Percentiles rank a stretch among this genome's conserved stretches.
These are phyloP conservation scores for Anethum foeniculum DNA, from an alignment of 140 eudicot genomes.

Conservation along the genomic window DNA sequence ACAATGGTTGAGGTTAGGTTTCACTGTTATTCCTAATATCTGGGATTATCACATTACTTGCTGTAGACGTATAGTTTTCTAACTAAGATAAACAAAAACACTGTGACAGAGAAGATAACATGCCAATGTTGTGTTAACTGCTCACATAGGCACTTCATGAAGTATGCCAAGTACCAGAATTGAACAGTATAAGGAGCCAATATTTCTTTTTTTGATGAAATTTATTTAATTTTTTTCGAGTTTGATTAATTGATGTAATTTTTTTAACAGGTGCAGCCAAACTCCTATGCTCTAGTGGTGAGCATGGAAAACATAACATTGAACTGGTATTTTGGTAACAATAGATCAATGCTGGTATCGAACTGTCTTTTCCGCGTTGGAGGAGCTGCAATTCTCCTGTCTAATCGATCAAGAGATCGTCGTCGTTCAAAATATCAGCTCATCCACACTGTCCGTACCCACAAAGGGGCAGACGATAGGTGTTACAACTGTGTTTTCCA, in stretches of 20 bases:
- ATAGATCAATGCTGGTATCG: slow-evolving; percentile 73
- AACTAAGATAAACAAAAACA: neutral
- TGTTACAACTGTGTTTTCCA: slow-evolving; percentile 65
- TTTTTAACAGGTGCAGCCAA: slow-evolving; percentile 51
- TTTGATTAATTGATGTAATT: neutral
- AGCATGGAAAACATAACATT: slow-evolving; percentile 75
- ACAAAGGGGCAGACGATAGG: slow-evolving; percentile 68
- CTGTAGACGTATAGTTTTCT: neutral
- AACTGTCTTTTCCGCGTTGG: slow-evolving; percentile 82
- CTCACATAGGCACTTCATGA: neutral
- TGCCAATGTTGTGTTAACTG: neutral
- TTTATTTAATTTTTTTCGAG: neutral
- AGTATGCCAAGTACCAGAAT: neutral
- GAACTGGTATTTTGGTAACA: slow-evolving; percentile 78
- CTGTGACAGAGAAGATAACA: neutral
- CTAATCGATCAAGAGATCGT: slow-evolving; percentile 55
- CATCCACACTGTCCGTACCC: slow-evolving; percentile 75
- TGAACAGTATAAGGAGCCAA: neutral
- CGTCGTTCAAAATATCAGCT: slow-evolving; percentile 70
- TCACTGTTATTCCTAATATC: neutral
- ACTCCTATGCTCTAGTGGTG: slow-evolving; percentile 68
- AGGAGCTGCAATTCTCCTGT: slow-evolving; percentile 69
- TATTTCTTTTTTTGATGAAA: neutral
- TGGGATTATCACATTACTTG: neutral
- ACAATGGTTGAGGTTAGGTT: neutral